Conservation (phyloP, 192 early-diverging fungal genomes). For the Backusella parvicylindrica region DNA sequence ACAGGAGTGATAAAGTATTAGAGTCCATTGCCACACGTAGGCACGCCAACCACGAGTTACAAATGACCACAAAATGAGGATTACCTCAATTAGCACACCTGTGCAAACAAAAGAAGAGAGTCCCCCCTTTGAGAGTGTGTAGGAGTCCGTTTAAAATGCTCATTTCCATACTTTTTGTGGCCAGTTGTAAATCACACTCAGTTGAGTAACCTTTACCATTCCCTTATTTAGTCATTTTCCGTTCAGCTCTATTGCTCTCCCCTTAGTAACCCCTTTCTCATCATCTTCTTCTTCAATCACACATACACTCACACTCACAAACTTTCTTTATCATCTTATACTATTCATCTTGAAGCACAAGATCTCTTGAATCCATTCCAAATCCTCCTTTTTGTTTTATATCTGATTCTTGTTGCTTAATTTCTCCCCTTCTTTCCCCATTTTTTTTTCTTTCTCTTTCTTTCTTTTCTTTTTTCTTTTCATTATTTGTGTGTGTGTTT, state of each 20-base stretch:
- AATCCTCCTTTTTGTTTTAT: neutral
- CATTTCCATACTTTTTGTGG: constrained; percentile 1
- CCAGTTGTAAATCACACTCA: constrained; percentile 5
- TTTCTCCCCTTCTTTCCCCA: neutral
- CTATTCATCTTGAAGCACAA: neutral
- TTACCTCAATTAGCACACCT: neutral
- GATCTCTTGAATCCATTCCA: neutral
- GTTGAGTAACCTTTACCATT: neutral
- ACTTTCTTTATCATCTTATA: neutral
- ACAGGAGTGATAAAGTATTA: neutral
- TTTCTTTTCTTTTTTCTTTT: neutral
- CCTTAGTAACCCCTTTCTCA: neutral
- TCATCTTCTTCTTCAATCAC: neutral
- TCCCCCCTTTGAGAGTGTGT: neutral
- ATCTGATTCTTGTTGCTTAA: neutral
- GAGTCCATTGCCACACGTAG: neutral
- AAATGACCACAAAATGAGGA: neutral
- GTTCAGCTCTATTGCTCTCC: neutral
- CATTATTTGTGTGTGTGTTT: neutral
- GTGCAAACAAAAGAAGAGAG: neutral
- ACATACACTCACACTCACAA: neutral
- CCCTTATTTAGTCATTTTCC: neutral
- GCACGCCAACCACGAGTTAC: neutral
- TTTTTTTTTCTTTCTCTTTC: neutral
- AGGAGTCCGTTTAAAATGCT: neutral